Base-by-base conservation (phyloP, 306 rosid genomes). In the Quercus engelmannii region DNA sequence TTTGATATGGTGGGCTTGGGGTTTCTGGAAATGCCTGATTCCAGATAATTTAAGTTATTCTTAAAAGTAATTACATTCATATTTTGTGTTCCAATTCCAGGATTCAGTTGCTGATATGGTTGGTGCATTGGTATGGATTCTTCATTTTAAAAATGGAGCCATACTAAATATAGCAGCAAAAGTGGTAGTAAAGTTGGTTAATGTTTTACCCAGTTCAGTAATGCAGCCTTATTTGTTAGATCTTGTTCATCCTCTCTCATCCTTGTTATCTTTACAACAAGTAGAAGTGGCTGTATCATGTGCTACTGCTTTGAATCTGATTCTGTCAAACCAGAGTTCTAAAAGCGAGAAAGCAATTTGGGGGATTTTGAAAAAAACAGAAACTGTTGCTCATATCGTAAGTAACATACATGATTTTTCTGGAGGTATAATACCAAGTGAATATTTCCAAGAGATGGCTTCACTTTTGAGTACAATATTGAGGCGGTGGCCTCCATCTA, bases 101-200 rank as follows among this genome's bases (percentile, higher is more conserved):
- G 95, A 85, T 80, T 86, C 97, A 52, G 77, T 86, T 71, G 78
- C 80, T 19, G 95, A 91, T 83, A 76, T 86, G 67, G 77, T 92
- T 73, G 89, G 83, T 61, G 93, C 99, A 78, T 84, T 94, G 79
- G 81, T 83, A 28, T 92, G 93, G 90, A 94, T 90, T 80, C 97
- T 94, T 84, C 83, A 85, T 83, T 77, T 84, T 79, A 84, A 80
- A 82, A 91, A 76, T 78, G 85, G 59, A 38, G 62, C 84, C 20
- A 71, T 85, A 21, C 84, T 88, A 81, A 78, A 76, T 77, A 84
- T 85, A 82, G 90, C 97, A 35, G 84, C 90, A 20, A 84, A 90
- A 70, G 90, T 86, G 55, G 81, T 90, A 2, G 79, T 85, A 74
- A 92, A 92, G 87, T 77, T 92, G 78, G 85, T 90, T 70, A 75